Evolutionary conservation across 225 moss, liverwort and hornwort genomes (phyloP).

Genomic region (Marchantia paleacea): DNA sequence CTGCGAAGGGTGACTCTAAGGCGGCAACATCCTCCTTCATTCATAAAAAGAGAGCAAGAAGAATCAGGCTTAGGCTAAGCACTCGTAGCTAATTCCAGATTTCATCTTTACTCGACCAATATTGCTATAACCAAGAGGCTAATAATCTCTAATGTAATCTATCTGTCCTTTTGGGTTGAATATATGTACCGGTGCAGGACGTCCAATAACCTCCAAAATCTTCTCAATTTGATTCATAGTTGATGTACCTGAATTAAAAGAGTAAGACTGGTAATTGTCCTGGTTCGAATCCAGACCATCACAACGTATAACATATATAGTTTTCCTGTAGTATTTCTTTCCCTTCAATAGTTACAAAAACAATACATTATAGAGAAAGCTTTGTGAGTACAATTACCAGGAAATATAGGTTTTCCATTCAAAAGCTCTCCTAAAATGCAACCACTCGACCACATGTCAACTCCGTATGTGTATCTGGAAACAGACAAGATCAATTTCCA

Average conservation of each 20-base stretch:
- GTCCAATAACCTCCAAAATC: conserved; percentile 87
- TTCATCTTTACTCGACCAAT: background rate
- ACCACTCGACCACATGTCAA: conserved; percentile 98
- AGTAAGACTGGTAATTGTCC: background rate
- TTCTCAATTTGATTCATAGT: conserved; percentile 99
- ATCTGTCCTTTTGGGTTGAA: background rate
- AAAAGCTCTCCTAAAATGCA: conserved; percentile 92
- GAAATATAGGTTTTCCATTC: conserved; percentile 83
- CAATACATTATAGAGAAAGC: background rate
- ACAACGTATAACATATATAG: background rate
- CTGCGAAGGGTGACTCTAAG: conserved; percentile 83
- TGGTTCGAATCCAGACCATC: background rate
- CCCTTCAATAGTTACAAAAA: background rate
- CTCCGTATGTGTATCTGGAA: conserved; percentile 85
- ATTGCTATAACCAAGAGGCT: background rate
- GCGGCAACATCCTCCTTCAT: conserved; percentile 80
- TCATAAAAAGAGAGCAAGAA: conserved; percentile 17
- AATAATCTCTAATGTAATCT: background rate
- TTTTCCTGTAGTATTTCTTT: background rate
- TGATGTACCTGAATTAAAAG: conserved; percentile 61
- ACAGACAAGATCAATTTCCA: background rate
- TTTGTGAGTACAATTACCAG: conserved; percentile 42
- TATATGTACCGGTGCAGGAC: conserved; percentile 62
- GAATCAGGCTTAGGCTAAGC: background rate
- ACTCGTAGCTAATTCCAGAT: background rate